Percentiles rank a stretch among this genome's conserved stretches.
These are phyloP conservation scores for Allium fistulosum DNA, from an alignment of 106 monocot species.

Conservation along the genomic window DNA sequence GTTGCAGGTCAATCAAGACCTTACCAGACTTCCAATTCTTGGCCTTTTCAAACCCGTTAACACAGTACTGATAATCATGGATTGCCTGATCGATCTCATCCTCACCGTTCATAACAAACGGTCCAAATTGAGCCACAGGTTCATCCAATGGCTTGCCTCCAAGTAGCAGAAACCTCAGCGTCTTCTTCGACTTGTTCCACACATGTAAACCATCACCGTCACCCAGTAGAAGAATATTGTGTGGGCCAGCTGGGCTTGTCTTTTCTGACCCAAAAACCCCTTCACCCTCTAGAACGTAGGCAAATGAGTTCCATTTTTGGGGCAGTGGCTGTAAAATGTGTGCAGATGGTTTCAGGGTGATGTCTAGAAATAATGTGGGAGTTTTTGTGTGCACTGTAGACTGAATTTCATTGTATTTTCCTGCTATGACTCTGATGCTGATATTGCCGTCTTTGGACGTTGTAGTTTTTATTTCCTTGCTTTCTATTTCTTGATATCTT, in stretches of 20 bases:
- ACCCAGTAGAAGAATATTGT: constrained; percentile 51
- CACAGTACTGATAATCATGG: constrained; percentile 47
- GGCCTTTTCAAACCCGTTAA: constrained; percentile 92
- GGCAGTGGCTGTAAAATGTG: constrained; percentile 43
- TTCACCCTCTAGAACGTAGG: constrained; percentile 67
- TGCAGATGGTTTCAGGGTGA: constrained; percentile 44
- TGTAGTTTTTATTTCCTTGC: constrained; percentile 40
- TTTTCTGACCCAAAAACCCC: constrained; percentile 42
- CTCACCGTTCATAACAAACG: constrained; percentile 86
- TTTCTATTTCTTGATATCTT: constrained; percentile 60
- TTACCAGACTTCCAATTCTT: constrained; percentile 52
- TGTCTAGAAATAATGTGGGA: constrained; percentile 77
- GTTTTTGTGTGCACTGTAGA: constrained; percentile 70
- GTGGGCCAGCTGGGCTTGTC: constrained; percentile 19
- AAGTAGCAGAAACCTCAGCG: constrained; percentile 60
- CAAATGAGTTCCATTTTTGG: constrained; percentile 56
- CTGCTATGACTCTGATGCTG: constrained; percentile 66
- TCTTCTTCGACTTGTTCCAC: constrained; percentile 45
- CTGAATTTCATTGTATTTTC: constrained; percentile 50
- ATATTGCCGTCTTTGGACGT: constrained; percentile 26
- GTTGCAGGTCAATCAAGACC: constrained; percentile 9
- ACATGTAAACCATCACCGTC: constrained; percentile 61
- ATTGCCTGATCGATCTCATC: constrained; percentile 73
- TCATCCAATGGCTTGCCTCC: constrained; percentile 73
- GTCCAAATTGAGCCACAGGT: constrained; percentile 70